These are phyloP conservation scores for Septoria petroselini DNA, from an alignment of 2,329 filamentous ascomycete genomes.

Conservation along the genomic window DNA sequence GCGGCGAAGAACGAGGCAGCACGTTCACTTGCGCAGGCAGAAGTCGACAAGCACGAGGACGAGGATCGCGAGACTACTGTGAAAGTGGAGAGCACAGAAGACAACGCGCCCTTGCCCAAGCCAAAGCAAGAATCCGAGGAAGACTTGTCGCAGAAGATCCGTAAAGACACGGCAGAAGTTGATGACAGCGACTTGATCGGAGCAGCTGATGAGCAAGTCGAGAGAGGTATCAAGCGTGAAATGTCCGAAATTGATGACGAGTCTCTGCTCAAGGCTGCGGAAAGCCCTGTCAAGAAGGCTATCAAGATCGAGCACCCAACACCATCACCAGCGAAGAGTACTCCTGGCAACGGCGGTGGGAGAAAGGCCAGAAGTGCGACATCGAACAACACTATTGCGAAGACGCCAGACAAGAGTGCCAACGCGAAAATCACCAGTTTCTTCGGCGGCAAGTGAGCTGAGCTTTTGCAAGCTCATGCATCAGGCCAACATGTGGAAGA, in stretches of 20 bases:
- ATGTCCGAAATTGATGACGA: conserved; percentile 39
- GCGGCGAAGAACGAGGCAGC: conserved; percentile 38
- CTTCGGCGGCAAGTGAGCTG: conserved; percentile 47
- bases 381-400: conserved; percentile 51
- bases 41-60: conserved; percentile 41
- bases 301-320: conserved; percentile 32
- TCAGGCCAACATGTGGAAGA: background rate
- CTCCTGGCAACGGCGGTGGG: conserved; percentile 20
- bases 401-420: conserved; percentile 47
- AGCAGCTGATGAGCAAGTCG: conserved; percentile 29
- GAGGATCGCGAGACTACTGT: conserved; percentile 44
- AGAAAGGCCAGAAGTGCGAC: conserved; percentile 56
- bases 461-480: background rate
- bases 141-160: conserved; percentile 40
- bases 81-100: conserved; percentile 48
- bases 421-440: conserved; percentile 59
- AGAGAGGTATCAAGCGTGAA: conserved; percentile 50
- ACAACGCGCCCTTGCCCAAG: conserved; percentile 53
- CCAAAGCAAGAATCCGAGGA: conserved; percentile 26
- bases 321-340: conserved; percentile 27
- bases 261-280: conserved; percentile 29
- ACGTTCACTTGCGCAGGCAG: conserved; percentile 33
- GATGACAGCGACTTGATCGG: conserved; percentile 31
- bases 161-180: conserved; percentile 45
- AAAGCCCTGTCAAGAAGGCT: conserved; percentile 42